These are phyloP conservation scores for Arthrocladium fulminans DNA, from an alignment of 2,329 filamentous ascomycete species.

Conservation along the genomic window DNA sequence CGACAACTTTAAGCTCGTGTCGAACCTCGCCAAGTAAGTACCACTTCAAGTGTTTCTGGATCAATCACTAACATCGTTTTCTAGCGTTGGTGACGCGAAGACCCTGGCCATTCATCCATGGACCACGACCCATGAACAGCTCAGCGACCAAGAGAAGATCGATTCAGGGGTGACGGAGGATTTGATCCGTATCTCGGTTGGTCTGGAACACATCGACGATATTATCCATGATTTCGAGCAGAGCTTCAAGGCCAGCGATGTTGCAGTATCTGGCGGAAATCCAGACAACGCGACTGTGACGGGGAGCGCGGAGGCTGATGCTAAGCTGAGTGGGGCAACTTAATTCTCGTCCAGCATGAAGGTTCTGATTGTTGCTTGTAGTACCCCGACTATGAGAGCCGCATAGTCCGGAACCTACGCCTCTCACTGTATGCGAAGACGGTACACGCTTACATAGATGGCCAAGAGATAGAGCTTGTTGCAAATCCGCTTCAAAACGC, in stretches of 20 bases:
- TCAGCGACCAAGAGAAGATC: conserved; percentile 66
- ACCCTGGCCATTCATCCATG: conserved; percentile 83
- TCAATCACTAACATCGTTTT: conserved; percentile 8
- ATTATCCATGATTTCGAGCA: conserved; percentile 88
- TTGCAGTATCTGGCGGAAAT: conserved; percentile 14
- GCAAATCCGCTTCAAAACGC: too few species aligned
- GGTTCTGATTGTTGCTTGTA: neutral
- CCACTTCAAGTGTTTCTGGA: conserved; percentile 39
- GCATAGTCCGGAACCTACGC: too few species aligned
- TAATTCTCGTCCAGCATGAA: neutral
- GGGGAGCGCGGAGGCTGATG: conserved; percentile 18
- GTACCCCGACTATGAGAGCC: neutral
- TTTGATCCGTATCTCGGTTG: conserved; percentile 82
- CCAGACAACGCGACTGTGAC: conserved; percentile 8
- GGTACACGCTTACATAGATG: too few species aligned
- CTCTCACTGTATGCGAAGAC: too few species aligned
- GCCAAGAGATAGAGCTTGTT: too few species aligned
- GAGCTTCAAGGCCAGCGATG: conserved; percentile 54
- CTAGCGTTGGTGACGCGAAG: conserved; percentile 74
- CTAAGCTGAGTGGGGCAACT: conserved; percentile 22
- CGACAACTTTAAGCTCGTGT: conserved; percentile 89
- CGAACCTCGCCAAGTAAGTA: conserved; percentile 75
- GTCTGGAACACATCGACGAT: conserved; percentile 87
- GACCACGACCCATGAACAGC: conserved; percentile 83
- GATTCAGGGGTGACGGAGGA: conserved; percentile 72